Percentiles rank a stretch among this genome's conserved stretches.
phyloP scores from a whole-genome alignment of 2,329 filamentous ascomycete species.

The Pseudomassariella vexata region DNA sequence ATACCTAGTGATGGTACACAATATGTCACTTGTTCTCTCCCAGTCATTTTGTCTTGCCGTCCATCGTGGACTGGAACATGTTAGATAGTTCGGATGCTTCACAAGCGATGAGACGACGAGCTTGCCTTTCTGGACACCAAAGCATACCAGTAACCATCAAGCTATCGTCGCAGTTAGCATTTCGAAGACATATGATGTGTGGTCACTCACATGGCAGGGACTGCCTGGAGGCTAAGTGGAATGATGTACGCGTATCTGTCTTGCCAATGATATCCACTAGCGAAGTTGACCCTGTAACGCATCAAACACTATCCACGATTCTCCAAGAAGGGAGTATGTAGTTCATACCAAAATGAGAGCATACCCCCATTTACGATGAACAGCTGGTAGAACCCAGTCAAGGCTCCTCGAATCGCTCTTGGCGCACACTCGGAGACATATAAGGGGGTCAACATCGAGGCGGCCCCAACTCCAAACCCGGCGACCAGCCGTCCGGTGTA shows the following conservation, averaged over 20 bases:
- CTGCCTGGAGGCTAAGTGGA: constrained; percentile 57
- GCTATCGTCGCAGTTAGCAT: constrained; percentile 12
- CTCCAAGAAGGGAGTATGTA: too few species aligned
- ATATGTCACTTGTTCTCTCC: constrained; percentile 53
- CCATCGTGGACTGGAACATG: constrained; percentile 54
- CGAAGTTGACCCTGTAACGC: constrained; percentile 49
- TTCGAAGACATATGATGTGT: background rate
- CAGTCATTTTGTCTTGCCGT: constrained; percentile 62
- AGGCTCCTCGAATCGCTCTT: constrained; percentile 42
- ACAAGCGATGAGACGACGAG: background rate
- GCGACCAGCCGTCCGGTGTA: constrained; percentile 57
- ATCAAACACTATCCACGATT: background rate
- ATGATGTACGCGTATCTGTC: constrained; percentile 46
- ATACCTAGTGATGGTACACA: constrained; percentile 44
- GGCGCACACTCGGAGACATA: constrained; percentile 45
- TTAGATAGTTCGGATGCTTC: background rate
- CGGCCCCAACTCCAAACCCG: constrained; percentile 44
- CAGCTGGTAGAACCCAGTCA: constrained; percentile 45
- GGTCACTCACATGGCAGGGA: constrained; percentile 48
- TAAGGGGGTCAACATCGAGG: constrained; percentile 37
- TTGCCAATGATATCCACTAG: constrained; percentile 34
- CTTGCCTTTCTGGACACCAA: constrained; percentile 46
- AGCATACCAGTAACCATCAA: constrained; percentile 55
- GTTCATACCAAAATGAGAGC: constrained; percentile 32
- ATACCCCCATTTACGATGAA: constrained; percentile 40